Conservation (phyloP, 2,329 filamentous ascomycete genomes). For the Cladobotryum protrusum region DNA sequence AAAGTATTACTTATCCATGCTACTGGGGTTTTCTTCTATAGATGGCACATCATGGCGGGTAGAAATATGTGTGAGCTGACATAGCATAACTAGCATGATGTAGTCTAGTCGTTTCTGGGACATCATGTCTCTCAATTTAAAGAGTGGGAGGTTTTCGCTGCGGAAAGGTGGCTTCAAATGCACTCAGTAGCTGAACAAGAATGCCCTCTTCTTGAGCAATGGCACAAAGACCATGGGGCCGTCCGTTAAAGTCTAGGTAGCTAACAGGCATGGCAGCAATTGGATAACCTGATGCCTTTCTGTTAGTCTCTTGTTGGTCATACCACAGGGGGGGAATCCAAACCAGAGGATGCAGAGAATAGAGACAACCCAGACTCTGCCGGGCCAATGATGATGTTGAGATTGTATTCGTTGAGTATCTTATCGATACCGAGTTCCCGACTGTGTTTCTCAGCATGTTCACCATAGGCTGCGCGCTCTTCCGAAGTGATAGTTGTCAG, state of each 20-base stretch:
- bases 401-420: slow-evolving; percentile 9
- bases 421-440: slow-evolving; percentile 10
- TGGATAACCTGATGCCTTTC: slow-evolving; percentile 8
- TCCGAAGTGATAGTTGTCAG: no score
- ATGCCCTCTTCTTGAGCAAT: slow-evolving; percentile 11
- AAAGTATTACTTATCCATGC: no score
- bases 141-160: slow-evolving; percentile 2
- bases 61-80: no score
- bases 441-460: slow-evolving; percentile 4
- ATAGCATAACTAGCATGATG: no score
- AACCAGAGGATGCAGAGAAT: no score
- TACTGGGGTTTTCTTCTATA: no score
- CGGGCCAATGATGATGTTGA: slow-evolving; percentile 14
- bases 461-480: background rate
- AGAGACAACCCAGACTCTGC: background rate
- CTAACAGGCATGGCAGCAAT: slow-evolving; percentile 10
- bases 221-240: slow-evolving; percentile 10
- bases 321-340: no score
- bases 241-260: slow-evolving; percentile 11
- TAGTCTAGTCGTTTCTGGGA: no score
- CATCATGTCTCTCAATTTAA: no score
- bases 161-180: slow-evolving; percentile 10
- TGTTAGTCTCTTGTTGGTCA: no score
- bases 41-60: no score
- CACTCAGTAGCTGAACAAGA: slow-evolving; percentile 10